Base-by-base conservation (phyloP, 2,329 filamentous ascomycete species). In the Ophiocordyceps camponoti-rufipedis region DNA sequence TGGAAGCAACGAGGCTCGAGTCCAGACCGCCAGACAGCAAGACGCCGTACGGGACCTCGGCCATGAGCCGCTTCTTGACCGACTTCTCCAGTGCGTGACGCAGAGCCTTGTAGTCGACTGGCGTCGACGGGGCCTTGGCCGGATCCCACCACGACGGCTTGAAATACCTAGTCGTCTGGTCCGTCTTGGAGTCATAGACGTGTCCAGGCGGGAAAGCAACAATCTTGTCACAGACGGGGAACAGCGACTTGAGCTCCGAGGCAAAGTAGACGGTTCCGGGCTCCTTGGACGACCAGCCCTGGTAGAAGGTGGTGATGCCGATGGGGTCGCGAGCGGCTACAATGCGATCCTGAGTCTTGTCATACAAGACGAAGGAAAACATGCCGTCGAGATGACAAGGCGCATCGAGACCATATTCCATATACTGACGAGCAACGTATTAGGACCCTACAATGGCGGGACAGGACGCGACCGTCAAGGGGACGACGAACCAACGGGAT, bases 281-380 rank as follows among this genome's bases (percentile, higher is more conserved):
- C 54, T 88, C 82, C 61, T 80, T 68, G 55, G 84, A 93, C 41
- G 82, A 84, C 71, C 85, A 85, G 56, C 91, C 91, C 65, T 95
- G 85, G 71, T 98, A 98, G 63, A 98, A 87, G 51, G 86, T 95
- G 53, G 88, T 96, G 63, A 98, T 81, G 56, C 91, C 91, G 57
- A 98, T 95, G 33, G 91, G 91, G 63, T 98, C 91, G 61, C 91
- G 81, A 46, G 91, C 91, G 48, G 91, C 91, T 58, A 98, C 79
- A 50, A 87, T 84, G 54, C 91, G 82, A 71, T 98, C 84, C 64
- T 87, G 79, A 54, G 78, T 81, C 75, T 94, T 94, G 71, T 98
- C 91, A 67, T 94, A 94, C 45, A 98, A 76, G 47, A 98, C 88
- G 69, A 93, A 98, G 14, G 89, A 95, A 75, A 98, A 98, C 91